phyloP scores from a whole-genome alignment of 202 grass and related monocot genomes.

The Brachypodium distachyon region DNA sequence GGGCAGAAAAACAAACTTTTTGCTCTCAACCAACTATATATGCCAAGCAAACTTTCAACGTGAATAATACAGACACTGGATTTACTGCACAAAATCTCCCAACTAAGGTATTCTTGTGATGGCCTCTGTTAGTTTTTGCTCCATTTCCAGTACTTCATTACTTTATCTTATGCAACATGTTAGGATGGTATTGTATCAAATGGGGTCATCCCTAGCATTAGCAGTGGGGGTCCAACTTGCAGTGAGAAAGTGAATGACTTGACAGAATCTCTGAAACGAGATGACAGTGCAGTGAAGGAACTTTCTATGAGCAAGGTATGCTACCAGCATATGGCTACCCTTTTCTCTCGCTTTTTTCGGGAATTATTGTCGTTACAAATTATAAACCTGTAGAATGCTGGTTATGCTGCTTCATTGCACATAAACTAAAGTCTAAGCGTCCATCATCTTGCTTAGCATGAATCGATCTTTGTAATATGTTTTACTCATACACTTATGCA shows the following conservation, averaged over 20 bases:
- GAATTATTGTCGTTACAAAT: neutral
- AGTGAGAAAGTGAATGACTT: neutral
- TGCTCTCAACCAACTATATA: constrained; percentile 8
- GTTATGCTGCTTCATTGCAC: neutral
- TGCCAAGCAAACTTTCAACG: neutral
- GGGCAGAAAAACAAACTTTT: constrained; percentile 1
- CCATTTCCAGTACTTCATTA: neutral
- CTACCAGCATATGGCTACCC: neutral
- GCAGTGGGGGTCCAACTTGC: neutral
- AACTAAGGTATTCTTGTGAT: constrained; percentile 25
- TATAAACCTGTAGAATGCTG: neutral
- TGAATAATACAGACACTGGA: neutral
- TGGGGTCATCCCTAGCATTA: neutral
- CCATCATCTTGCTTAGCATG: neutral
- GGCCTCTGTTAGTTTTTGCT: neutral
- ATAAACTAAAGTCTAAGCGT: neutral
- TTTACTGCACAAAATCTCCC: neutral
- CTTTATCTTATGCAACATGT: constrained; percentile 1
- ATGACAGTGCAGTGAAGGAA: neutral
- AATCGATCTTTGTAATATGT: neutral
- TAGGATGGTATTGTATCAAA: constrained; percentile 32
- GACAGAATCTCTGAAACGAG: constrained; percentile 5
- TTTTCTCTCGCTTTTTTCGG: neutral
- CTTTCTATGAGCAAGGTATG: constrained; percentile 14
- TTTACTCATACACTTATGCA: neutral